These are phyloP conservation scores for Parietaria judaica DNA, from an alignment of 306 rosid species.

Conservation along the genomic window DNA sequence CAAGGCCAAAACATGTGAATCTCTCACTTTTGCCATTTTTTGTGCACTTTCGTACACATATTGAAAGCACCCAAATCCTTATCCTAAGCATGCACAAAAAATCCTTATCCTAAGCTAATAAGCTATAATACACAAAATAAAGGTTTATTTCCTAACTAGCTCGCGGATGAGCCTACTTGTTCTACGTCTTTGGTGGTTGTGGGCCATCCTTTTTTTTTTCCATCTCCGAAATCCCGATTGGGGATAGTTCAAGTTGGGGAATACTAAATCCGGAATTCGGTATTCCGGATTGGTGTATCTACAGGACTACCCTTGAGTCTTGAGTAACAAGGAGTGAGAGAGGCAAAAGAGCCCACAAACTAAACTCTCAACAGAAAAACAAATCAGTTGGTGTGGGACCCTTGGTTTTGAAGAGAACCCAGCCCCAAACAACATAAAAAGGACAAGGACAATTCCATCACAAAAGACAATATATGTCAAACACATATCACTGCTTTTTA, in stretches of 20 bases:
- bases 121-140: too few species aligned
- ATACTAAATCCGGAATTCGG: too few species aligned
- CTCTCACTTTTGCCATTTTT: slow-evolving; percentile 3
- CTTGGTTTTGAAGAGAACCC: neutral
- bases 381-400: slow-evolving; percentile 18
- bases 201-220: too few species aligned
- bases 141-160: too few species aligned
- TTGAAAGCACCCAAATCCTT: neutral
- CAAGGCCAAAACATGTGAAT: slow-evolving; percentile 5
- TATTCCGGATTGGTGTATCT: too few species aligned
- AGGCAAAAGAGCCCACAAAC: slow-evolving; percentile 3
- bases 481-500: neutral
- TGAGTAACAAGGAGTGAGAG: neutral
- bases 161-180: too few species aligned
- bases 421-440: neutral
- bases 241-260: too few species aligned
- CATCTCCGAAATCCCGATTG: too few species aligned
- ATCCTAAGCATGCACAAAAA: neutral
- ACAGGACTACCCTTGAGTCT: too few species aligned
- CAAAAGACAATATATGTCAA: neutral
- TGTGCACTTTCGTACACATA: neutral
- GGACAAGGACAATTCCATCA: neutral
- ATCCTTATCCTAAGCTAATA: too few species aligned
- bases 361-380: slow-evolving; percentile 2
- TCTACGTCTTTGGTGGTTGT: too few species aligned